A percentile compares a stretch with the other conserved stretches of the same genome.
Conservation (phyloP, 352 stramenopile genomes). For the Globisporangium alternatum region DNA sequence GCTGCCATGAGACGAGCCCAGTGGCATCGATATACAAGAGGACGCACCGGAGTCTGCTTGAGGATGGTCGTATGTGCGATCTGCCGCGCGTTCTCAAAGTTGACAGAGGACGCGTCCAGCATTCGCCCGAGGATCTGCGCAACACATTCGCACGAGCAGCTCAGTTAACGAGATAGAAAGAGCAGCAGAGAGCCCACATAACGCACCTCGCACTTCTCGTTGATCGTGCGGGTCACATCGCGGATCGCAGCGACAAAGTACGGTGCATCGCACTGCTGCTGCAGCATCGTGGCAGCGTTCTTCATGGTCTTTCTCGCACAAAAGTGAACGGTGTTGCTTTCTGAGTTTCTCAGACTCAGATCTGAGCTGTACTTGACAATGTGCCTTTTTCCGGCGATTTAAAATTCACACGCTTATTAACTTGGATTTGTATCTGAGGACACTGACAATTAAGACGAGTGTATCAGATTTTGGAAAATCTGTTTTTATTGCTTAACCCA, state of each 20-base stretch:
- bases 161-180: background rate
- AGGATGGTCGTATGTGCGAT: conserved; percentile 54
- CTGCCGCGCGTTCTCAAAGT: conserved; percentile 49
- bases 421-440: background rate
- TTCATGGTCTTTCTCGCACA: background rate
- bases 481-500: background rate
- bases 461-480: background rate
- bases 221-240: conserved; percentile 63
- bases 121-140: conserved; percentile 60
- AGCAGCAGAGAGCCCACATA: background rate
- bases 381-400: too few species aligned
- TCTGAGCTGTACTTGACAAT: background rate
- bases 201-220: conserved; percentile 65
- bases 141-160: background rate
- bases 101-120: conserved; percentile 55
- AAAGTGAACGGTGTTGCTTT: background rate
- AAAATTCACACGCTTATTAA: background rate
- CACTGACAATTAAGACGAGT: background rate
- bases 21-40: background rate
- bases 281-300: background rate
- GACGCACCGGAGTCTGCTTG: conserved; percentile 44
- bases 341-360: background rate
- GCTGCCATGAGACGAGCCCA: background rate
- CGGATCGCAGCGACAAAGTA: conserved; percentile 54
- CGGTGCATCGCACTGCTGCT: conserved; percentile 4